Evolutionary conservation across 352 stramenopile species (phyloP).

Genomic region (Phytophthora kernoviae): DNA sequence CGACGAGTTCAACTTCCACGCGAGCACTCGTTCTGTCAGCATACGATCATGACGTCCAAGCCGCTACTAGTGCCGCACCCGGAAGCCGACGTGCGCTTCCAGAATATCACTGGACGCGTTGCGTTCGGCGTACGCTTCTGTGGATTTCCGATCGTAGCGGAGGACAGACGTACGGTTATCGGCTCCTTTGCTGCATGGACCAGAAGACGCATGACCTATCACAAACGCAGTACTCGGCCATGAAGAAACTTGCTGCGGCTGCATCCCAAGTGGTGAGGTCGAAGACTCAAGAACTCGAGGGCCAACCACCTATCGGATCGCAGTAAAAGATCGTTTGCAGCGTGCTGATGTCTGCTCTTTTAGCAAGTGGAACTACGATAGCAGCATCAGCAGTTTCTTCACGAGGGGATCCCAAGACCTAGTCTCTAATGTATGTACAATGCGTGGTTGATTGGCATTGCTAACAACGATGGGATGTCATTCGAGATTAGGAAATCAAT

Average conservation of each 20-base stretch:
- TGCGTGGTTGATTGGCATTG: neutral
- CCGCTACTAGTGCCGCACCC: conserved; percentile 59
- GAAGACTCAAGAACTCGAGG: conserved; percentile 2
- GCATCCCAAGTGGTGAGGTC: conserved; percentile 46
- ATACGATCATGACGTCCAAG: conserved; percentile 64
- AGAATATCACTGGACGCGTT: conserved; percentile 38
- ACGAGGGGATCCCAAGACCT: too few species aligned
- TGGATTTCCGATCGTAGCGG: conserved; percentile 58
- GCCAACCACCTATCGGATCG: neutral
- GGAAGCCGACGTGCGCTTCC: conserved; percentile 67
- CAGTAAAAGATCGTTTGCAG: neutral
- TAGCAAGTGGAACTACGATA: conserved; percentile 4
- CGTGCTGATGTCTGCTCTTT: neutral
- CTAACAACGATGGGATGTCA: too few species aligned
- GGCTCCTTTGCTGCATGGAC: conserved; percentile 62
- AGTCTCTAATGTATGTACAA: neutral
- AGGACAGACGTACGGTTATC: conserved; percentile 50
- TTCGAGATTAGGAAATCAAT: too few species aligned
- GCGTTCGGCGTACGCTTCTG: conserved; percentile 55
- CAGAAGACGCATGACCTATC: conserved; percentile 49
- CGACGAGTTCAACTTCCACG: conserved; percentile 38
- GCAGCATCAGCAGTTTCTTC: neutral
- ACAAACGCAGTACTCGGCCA: conserved; percentile 55
- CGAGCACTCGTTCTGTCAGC: conserved; percentile 63
- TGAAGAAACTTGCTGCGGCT: conserved; percentile 53